These are phyloP conservation scores for Sanghuangporus weigelae DNA, from an alignment of 1,284 basidiomycete genomes.

Conservation along the genomic window DNA sequence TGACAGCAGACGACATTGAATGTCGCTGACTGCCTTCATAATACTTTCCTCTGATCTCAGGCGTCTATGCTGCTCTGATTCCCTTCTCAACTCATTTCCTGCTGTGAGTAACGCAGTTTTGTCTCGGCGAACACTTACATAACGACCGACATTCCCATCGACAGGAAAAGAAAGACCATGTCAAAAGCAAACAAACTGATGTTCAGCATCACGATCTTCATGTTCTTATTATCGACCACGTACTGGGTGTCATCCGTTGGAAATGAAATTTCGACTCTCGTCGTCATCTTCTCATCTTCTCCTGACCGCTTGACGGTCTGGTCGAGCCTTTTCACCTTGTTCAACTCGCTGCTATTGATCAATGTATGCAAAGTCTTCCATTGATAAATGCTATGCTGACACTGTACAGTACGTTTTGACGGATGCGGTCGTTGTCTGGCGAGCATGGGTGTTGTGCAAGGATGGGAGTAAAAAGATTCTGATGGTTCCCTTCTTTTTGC, in stretches of 20 bases:
- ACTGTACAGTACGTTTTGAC: background rate
- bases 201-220: slow-evolving; percentile 7
- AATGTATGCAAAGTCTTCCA: background rate
- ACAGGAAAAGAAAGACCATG: background rate
- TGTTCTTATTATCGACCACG: slow-evolving; percentile 1
- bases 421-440: slow-evolving; percentile 5
- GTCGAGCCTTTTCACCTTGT: background rate
- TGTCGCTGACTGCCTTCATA: background rate
- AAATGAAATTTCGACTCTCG: background rate
- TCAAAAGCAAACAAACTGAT: background rate
- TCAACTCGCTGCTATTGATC: slow-evolving; percentile 1
- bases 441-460: slow-evolving; percentile 2
- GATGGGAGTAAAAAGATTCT: background rate
- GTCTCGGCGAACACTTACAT: background rate
- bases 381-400: background rate
- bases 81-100: background rate
- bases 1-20: too few relatives aligned
- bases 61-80: background rate
- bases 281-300: background rate
- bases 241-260: slow-evolving; percentile 2
- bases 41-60: background rate
- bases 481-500: background rate
- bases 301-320: background rate
- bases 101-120: background rate
- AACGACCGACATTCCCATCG: background rate